These are phyloP conservation scores for Kwoniella sp. DNA, from an alignment of 768 basidiomycete species.

Conservation along the genomic window DNA sequence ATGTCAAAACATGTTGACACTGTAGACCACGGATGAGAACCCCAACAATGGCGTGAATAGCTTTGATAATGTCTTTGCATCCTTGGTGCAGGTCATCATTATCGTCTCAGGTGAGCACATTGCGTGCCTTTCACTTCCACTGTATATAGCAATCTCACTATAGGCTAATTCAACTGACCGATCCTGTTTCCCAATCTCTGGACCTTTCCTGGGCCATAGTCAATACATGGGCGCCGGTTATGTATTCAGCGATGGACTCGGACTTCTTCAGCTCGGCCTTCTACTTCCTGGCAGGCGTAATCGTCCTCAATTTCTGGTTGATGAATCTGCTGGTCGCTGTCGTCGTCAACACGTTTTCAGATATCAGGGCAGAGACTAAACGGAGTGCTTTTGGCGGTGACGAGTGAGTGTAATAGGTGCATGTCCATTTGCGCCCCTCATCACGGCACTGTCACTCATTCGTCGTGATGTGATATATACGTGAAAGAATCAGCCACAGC, in stretches of 20 bases:
- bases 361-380: conserved; percentile 80
- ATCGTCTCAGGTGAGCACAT: conserved; percentile 70
- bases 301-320: conserved; percentile 83
- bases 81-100: conserved; percentile 80
- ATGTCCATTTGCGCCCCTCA: too few relatives aligned
- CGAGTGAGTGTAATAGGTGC: conserved; percentile 37
- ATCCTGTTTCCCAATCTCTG: neutral
- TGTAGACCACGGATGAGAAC: conserved; percentile 59
- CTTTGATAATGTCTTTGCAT: conserved; percentile 84
- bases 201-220: conserved; percentile 25
- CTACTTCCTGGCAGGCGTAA: conserved; percentile 80
- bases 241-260: conserved; percentile 86
- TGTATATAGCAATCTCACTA: neutral
- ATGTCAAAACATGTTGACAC: too few relatives aligned
- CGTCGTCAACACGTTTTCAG: conserved; percentile 89
- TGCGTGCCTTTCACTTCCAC: neutral
- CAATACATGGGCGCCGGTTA: conserved; percentile 61
- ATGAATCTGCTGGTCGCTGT: conserved; percentile 93
- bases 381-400: conserved; percentile 89
- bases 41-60: conserved; percentile 69
- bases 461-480: too few relatives aligned
- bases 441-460: too few relatives aligned
- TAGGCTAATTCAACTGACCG: neutral
- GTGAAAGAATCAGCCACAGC: too few relatives aligned
- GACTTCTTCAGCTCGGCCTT: conserved; percentile 86